These are phyloP conservation scores for Paraconiothyrium sp. DNA, from an alignment of 2,329 filamentous ascomycete genomes.

Conservation along the genomic window DNA sequence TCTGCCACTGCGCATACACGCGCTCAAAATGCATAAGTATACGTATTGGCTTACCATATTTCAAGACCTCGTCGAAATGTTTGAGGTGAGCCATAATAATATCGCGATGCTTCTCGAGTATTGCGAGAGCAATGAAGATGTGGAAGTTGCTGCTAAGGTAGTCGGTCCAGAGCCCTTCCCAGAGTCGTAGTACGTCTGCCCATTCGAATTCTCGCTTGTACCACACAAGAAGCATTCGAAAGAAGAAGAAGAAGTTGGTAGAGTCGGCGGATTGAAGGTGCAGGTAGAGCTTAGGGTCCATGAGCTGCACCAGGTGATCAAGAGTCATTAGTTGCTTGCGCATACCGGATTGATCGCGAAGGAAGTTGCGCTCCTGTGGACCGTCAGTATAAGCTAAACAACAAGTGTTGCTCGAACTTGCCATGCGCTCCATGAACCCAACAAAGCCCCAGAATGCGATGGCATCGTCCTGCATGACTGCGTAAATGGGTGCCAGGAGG, in stretches of 20 bases:
- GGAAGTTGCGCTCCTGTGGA: conserved; percentile 82
- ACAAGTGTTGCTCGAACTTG: conserved; percentile 35
- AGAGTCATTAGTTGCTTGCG: conserved; percentile 87
- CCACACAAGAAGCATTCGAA: conserved; percentile 98
- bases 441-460: conserved; percentile 97
- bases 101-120: conserved; percentile 93
- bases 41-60: conserved; percentile 75
- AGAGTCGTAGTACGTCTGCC: conserved; percentile 84
- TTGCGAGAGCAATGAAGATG: conserved; percentile 90
- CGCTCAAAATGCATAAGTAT: background rate
- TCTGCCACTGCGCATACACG: background rate
- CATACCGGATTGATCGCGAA: conserved; percentile 97
- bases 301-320: conserved; percentile 93
- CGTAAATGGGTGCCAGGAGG: conserved; percentile 93
- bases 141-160: conserved; percentile 90
- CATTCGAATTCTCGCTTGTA: conserved; percentile 97
- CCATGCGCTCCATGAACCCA: conserved; percentile 95
- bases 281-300: conserved; percentile 93
- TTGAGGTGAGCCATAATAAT: conserved; percentile 95
- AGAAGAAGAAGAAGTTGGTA: conserved; percentile 99
- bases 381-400: conserved; percentile 18
- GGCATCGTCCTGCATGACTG: conserved; percentile 96
- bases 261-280: conserved; percentile 91
- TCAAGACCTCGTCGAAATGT: conserved; percentile 96
- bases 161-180: conserved; percentile 96